These are phyloP conservation scores for Zangia roseola DNA, from an alignment of 768 basidiomycete genomes.

Conservation along the genomic window DNA sequence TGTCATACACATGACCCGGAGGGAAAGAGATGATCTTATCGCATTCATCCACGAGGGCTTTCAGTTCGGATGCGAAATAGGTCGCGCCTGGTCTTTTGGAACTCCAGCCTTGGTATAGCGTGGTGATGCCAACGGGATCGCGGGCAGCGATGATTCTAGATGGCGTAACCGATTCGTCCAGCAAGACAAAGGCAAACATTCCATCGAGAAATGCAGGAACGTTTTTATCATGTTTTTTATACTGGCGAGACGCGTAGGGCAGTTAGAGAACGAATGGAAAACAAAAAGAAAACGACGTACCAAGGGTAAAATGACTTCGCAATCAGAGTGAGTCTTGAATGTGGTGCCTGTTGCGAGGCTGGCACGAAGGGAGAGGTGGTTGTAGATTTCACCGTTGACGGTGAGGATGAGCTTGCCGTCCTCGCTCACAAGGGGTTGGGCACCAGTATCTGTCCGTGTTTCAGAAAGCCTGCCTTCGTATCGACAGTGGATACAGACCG, in stretches of 20 bases:
- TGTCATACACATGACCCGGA: conserved; percentile 96
- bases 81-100: conserved; percentile 77
- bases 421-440: conserved; percentile 87
- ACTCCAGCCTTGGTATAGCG: conserved; percentile 96
- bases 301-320: conserved; percentile 93
- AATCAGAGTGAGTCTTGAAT: conserved; percentile 98
- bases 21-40: conserved; percentile 95
- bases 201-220: conserved; percentile 86
- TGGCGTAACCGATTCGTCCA: conserved; percentile 90
- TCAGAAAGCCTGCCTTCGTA: not conserved
- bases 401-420: conserved; percentile 82
- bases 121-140: conserved; percentile 97
- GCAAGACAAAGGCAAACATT: conserved; percentile 97
- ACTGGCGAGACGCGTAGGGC: conserved; percentile 45
- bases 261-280: conserved; percentile 1
- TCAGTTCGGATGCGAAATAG: conserved; percentile 96
- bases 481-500: conserved; percentile 50
- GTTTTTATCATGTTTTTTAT: conserved; percentile 74
- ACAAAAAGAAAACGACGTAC: conserved; percentile 49
- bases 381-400: conserved; percentile 99
- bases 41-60: conserved; percentile 87
- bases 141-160: conserved; percentile 92
- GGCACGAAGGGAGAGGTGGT: conserved; percentile 81
- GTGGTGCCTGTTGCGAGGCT: conserved; percentile 60
- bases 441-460: conserved; percentile 75